Base-by-base conservation (phyloP, 2,329 filamentous ascomycete species). In the Fusarium transvaalense region DNA sequence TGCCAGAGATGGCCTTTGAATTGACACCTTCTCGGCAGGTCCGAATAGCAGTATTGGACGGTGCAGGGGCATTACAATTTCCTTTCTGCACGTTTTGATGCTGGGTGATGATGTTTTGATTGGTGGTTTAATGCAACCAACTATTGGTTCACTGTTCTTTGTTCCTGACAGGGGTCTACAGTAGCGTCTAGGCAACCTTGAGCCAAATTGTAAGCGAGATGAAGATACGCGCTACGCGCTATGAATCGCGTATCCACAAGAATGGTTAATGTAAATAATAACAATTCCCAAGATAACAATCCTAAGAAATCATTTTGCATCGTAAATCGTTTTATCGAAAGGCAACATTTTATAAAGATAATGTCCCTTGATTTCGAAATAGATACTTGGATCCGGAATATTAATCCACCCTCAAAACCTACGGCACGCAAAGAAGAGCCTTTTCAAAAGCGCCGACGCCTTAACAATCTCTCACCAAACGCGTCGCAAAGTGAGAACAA, bases 401-500 rank as follows among this genome's bases (percentile, higher is more conserved):
- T 50, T 10, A 19, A 50, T 6, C 21, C 21, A 2, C 7, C 46
- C 23, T 50, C 46, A 10, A 50, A 37, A 19, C 46, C 17, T 8
- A 27, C 15, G 17, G 12, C 21, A 27, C 32, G 32, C 10, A 37
- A 37, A 27, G 46, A n/a, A 35, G 15, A 37, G 17, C 46, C 46
- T 14, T 50, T 13, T 15, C 35, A 25, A 14, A 57, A 57, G 6
- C 54, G 54, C 29, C 54, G 47, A 21, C 54, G 54, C 14, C 17
- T 57, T 13, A 57, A 54, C 1, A 31, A 17, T 12, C 21, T 38
- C 2, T 35, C 46, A 6, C 6, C 37, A n/a, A 23, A 41, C 29
- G 46, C 54, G 27, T 57, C 54, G 8, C 46, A 29, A 14, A 19
- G 47, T 13, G 46, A 10, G 13, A 41, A 29, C 4, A 53, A 10